These are phyloP conservation scores for Wickerhamiella domercqiae DNA, from an alignment of 805 yeast species.

Conservation along the genomic window DNA sequence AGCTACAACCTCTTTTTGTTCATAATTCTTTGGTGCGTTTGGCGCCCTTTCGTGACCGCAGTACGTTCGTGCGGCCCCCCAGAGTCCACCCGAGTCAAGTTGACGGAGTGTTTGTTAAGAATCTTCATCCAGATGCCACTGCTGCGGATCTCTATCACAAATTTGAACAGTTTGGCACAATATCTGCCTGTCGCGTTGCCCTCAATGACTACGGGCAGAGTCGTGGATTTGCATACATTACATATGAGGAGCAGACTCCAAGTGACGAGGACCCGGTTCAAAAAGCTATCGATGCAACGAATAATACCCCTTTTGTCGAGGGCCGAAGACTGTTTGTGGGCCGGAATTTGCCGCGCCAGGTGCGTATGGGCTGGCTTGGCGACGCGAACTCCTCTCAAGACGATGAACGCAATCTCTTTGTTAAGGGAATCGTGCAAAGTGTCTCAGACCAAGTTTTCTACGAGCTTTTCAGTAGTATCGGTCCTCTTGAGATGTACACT, in stretches of 20 bases:
- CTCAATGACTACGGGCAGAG: conserved; percentile 14
- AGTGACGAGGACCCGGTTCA: conserved; percentile 10
- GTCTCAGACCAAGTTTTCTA: conserved; percentile 28
- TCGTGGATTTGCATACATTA: conserved; percentile 18
- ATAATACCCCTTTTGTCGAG: conserved; percentile 13
- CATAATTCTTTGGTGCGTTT: conserved; percentile 16
- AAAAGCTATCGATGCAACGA: conserved; percentile 14
- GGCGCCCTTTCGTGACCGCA: conserved; percentile 7
- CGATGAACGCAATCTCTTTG: conserved; percentile 39
- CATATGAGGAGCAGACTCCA: conserved; percentile 3
- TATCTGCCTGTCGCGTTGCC: conserved; percentile 16
- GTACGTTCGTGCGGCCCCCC: conserved; percentile 5
- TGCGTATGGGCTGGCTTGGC: conserved; percentile 36
- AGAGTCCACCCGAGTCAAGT: conserved; percentile 9
- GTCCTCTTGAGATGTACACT: conserved; percentile 35
- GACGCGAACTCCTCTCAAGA: conserved; percentile 25
- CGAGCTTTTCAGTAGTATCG: conserved; percentile 31
- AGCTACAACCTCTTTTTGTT: conserved; percentile 14
- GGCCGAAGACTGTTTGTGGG: conserved; percentile 34
- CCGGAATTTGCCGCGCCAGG: conserved; percentile 50
- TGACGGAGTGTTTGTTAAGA: conserved; percentile 52
- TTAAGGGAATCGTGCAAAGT: conserved; percentile 34
- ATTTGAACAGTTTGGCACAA: conserved; percentile 13
- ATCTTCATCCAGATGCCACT: conserved; percentile 52
- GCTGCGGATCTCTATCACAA: conserved; percentile 16